These are phyloP conservation scores for Euphrasia arctica DNA, from an alignment of 305 asterid genomes.

Conservation along the genomic window DNA sequence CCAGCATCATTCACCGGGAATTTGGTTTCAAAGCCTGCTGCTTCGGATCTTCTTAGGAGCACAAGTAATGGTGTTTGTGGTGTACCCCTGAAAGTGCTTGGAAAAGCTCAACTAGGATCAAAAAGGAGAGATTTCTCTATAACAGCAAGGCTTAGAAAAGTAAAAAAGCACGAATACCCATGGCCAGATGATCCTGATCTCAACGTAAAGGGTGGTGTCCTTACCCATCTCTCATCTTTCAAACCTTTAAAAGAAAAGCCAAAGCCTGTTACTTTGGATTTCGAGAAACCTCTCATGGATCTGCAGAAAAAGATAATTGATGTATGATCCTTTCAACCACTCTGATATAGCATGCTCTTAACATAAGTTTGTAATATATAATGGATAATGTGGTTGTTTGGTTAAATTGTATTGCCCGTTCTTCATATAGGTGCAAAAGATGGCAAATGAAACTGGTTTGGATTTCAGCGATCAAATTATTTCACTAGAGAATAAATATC, in stretches of 20 bases:
- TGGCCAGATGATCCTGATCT: conserved; percentile 76
- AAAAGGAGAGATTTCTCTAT: conserved; percentile 47
- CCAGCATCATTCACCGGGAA: conserved; percentile 53
- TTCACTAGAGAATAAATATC: conserved; percentile 74
- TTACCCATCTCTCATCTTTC: conserved; percentile 72
- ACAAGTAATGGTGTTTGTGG: conserved; percentile 62
- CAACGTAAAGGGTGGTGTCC: conserved; percentile 81
- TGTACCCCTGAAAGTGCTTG: conserved; percentile 65
- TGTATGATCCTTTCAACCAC: conserved; percentile 31
- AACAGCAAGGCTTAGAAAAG: conserved; percentile 63
- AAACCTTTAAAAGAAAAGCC: conserved; percentile 85
- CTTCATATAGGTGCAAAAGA: conserved; percentile 71
- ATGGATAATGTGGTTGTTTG: conserved; percentile 10
- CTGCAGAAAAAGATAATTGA: conserved; percentile 66
- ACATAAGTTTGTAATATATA: neutral
- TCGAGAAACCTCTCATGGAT: conserved; percentile 74
- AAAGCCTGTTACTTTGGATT: conserved; percentile 77
- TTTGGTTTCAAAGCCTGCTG: conserved; percentile 56
- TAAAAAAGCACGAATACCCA: conserved; percentile 72
- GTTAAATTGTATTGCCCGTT: conserved; percentile 19
- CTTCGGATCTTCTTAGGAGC: conserved; percentile 77
- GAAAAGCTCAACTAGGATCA: conserved; percentile 57
- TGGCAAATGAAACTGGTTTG: conserved; percentile 92
- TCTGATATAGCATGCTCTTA: neutral
- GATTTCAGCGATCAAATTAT: conserved; percentile 83